A percentile compares a stretch with the other conserved stretches of the same genome.
phyloP scores from a whole-genome alignment of 768 basidiomycete genomes.

The Pulveroboletus sp. region DNA sequence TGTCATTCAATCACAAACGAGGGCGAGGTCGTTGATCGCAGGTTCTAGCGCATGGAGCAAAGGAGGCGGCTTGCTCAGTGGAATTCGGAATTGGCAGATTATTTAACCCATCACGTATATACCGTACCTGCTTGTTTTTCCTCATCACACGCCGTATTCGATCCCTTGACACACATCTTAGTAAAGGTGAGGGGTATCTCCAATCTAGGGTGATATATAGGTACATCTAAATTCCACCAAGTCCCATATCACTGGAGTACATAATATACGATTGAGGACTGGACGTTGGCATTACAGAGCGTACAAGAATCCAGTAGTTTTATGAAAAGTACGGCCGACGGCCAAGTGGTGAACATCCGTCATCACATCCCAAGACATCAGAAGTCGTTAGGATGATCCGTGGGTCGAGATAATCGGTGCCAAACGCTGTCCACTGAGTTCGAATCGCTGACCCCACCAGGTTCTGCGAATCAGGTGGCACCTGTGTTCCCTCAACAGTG shows the following conservation, averaged over 20 bases:
- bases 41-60: not conserved
- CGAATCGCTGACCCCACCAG: not conserved
- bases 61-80: not conserved
- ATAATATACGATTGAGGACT: not conserved
- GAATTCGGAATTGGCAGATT: not conserved
- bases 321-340: slow-evolving; percentile 34
- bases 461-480: slow-evolving; percentile 9
- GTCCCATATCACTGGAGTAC: slow-evolving; percentile 10
- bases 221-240: slow-evolving; percentile 13
- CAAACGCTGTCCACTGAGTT: slow-evolving; percentile 30
- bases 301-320: not conserved
- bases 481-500: slow-evolving; percentile 25
- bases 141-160: not conserved
- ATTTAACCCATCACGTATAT: slow-evolving; percentile 15
- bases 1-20: not conserved
- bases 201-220: slow-evolving; percentile 17
- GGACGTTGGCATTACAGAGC: too few relatives aligned
- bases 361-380: slow-evolving; percentile 31
- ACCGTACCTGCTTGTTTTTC: not conserved
- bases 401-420: slow-evolving; percentile 25
- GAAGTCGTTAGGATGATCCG: slow-evolving; percentile 30
- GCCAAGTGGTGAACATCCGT: slow-evolving; percentile 42
- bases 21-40: not conserved
- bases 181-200: slow-evolving; percentile 19
- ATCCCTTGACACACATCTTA: not conserved